Percentiles rank a stretch among this genome's conserved stretches.
phyloP scores from a whole-genome alignment of 2,329 filamentous ascomycete species.

The Fusarium falciforme region DNA sequence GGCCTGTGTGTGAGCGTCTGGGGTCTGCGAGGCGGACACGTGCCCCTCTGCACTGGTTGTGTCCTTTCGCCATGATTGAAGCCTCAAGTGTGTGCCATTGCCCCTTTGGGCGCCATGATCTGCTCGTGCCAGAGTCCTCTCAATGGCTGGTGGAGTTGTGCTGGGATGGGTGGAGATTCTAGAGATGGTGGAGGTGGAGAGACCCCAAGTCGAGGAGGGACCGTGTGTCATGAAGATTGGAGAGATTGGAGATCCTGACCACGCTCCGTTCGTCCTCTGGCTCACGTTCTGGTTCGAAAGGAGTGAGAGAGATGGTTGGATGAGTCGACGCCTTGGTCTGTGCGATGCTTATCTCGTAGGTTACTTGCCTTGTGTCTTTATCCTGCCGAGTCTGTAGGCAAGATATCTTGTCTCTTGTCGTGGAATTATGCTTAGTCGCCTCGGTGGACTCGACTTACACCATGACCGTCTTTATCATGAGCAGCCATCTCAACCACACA shows the following conservation, averaged over 20 bases:
- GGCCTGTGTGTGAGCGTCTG: slow-evolving; percentile 13
- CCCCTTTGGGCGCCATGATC: slow-evolving; percentile 16
- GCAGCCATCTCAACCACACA: slow-evolving; percentile 2
- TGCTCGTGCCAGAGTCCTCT: neutral
- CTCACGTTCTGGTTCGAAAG: slow-evolving; percentile 10
- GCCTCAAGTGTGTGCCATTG: slow-evolving; percentile 5
- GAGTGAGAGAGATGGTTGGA: neutral
- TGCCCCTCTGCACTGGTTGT: slow-evolving; percentile 40
- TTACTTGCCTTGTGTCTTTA: neutral
- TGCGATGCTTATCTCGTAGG: slow-evolving; percentile 18
- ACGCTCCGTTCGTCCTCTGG: slow-evolving; percentile 14
- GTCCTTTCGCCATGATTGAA: slow-evolving; percentile 18
- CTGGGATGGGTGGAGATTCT: slow-evolving; percentile 2
- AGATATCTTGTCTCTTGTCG: neutral
- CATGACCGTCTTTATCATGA: slow-evolving; percentile 6
- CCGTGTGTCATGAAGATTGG: slow-evolving; percentile 26
- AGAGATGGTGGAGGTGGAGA: slow-evolving; percentile 30
- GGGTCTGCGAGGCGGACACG: slow-evolving; percentile 36
- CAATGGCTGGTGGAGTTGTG: slow-evolving; percentile 10
- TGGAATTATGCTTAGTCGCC: slow-evolving; percentile 10
- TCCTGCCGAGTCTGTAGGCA: neutral
- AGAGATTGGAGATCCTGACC: slow-evolving; percentile 29
- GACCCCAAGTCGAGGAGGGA: slow-evolving; percentile 13
- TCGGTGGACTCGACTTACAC: slow-evolving; percentile 21
- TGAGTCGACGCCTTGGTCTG: slow-evolving; percentile 22